A percentile compares a stretch with the other conserved stretches of the same genome.
Evolutionary conservation across 2,329 filamentous ascomycete species (phyloP).

Genomic region (Cladophialophora chaetospira): DNA sequence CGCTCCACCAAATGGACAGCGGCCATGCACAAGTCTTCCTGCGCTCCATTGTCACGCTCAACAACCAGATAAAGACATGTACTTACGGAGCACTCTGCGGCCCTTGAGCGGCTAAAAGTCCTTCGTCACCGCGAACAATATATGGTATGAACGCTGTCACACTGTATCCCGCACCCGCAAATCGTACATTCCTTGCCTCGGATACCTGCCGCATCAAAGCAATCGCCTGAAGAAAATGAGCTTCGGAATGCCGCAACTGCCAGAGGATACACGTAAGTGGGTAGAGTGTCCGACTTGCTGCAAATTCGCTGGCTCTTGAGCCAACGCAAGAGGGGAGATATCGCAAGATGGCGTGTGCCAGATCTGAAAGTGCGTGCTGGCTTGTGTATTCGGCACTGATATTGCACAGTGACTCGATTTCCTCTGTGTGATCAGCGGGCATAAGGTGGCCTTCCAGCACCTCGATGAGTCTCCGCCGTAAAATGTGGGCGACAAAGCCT

Average conservation of each 20-base stretch:
- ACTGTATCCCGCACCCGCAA: not conserved
- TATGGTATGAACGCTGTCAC: not conserved
- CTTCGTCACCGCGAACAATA: not conserved
- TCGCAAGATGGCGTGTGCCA: not conserved
- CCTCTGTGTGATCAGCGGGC: not conserved
- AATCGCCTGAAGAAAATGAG: not conserved
- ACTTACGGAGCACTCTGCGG: too few species aligned
- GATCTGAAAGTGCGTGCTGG: not conserved
- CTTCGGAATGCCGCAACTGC: not conserved
- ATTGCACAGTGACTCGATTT: not conserved
- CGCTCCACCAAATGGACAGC: too few species aligned
- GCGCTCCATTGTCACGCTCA: too few species aligned
- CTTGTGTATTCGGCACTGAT: not conserved
- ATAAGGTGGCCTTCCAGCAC: not conserved
- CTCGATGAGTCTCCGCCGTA: not conserved
- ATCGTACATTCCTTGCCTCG: not conserved
- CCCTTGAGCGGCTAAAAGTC: too few species aligned
- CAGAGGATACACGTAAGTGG: not conserved
- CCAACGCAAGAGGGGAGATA: not conserved
- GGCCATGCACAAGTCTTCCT: too few species aligned
- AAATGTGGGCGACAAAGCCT: not conserved
- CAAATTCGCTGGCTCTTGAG: not conserved
- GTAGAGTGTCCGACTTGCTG: not conserved
- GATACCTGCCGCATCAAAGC: not conserved
- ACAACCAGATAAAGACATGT: too few species aligned